Base-by-base conservation (phyloP, 306 rosid species). In the Ochetophila trinervis region DNA sequence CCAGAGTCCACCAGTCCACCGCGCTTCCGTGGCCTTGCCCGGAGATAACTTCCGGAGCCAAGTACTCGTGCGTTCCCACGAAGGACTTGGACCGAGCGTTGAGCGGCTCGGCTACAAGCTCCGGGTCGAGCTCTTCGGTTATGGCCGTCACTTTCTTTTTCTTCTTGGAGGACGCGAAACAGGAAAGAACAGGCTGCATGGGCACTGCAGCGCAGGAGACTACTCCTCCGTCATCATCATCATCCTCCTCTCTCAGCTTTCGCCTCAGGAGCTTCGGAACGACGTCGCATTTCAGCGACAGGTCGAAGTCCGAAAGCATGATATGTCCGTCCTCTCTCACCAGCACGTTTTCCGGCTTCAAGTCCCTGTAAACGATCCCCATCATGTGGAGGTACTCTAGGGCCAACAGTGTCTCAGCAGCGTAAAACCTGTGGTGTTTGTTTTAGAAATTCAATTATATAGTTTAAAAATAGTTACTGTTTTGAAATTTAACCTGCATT, bases 1-100 rank as follows among this genome's bases (percentile, higher is more conserved):
- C 98, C 16, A 93, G 69, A 0, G 98, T 93, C 98, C 98, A 93
- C 98, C 98, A 93, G 37, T 93, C 98, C 65, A 93, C 98, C 0
- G 91, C 96, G 59, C 98, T 87, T 8, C 98, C 98, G 63, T 93
- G 98, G 0, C 98, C 98, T 69, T 89, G 96, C 0, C 97, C 98
- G 8, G 93, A 80, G 5, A 93, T 93, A 34, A 93, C 96, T 74
- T 93, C 98, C 7, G 98, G 98, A 0, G 98, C 98, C 50, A 92
- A 60, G 69, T 92, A 92, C 76, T 92, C 98, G 18, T 92, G 98
- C 6, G 98, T 93, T 23, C 98, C 98, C 0, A 93, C 97, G 23
- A 93, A 93, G 2, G 98, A 93, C 67, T 86, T 93, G 1, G 98
- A 93, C 56, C 84, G 54, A 0, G 97, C 98, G 5, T 83, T 75